phyloP scores from a whole-genome alignment of 2,329 filamentous ascomycete genomes.

The Westerdykella aurantiaca region DNA sequence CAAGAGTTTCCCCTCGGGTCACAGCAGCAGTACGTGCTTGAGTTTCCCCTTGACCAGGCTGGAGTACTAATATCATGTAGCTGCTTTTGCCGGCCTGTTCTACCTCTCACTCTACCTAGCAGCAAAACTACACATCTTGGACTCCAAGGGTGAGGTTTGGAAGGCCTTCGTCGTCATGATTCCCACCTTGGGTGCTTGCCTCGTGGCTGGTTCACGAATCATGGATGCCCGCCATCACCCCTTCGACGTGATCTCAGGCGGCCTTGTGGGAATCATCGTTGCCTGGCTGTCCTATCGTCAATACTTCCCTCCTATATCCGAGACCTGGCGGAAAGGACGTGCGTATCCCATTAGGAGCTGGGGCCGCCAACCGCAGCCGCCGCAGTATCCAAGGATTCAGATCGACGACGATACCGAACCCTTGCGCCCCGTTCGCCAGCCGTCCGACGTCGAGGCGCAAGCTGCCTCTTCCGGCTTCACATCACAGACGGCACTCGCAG shows the following conservation, averaged over 20 bases:
- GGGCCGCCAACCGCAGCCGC: constrained; percentile 44
- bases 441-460: constrained; percentile 29
- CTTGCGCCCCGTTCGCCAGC: constrained; percentile 21
- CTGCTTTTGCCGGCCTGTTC: constrained; percentile 54
- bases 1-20: constrained; percentile 54
- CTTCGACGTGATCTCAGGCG: constrained; percentile 55
- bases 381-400: constrained; percentile 16
- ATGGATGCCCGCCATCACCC: constrained; percentile 59
- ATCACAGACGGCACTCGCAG: constrained; percentile 15
- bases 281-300: constrained; percentile 52
- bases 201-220: constrained; percentile 53
- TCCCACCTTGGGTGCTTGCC: constrained; percentile 49
- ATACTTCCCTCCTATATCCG: constrained; percentile 53
- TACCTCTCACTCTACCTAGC: constrained; percentile 56
- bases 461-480: constrained; percentile 26
- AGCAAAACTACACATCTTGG: constrained; percentile 55
- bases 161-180: constrained; percentile 51
- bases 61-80: constrained; percentile 29
- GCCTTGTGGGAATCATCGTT: constrained; percentile 48
- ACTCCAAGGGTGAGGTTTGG: constrained; percentile 57
- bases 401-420: constrained; percentile 30
- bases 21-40: constrained; percentile 46
- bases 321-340: constrained; percentile 54
- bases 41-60: not conserved
- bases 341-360: constrained; percentile 55